Conservation (phyloP, 2,329 filamentous ascomycete species). For the Pseudocercospora musae region DNA sequence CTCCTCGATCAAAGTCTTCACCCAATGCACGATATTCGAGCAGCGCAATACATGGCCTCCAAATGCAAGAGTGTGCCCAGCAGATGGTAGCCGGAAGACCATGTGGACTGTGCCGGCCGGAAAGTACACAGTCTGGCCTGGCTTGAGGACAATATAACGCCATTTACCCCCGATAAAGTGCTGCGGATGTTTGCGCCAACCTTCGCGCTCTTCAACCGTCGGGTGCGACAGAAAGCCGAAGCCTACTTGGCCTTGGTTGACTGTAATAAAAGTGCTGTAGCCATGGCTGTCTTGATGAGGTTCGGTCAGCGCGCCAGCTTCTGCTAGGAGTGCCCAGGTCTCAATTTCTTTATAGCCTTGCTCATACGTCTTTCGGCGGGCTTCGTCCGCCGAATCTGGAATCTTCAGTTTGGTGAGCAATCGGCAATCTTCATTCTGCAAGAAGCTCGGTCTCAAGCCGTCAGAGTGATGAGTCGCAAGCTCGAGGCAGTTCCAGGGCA, state of each 20-base stretch:
- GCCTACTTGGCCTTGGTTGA: slow-evolving; percentile 32
- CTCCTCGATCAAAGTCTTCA: slow-evolving; percentile 45
- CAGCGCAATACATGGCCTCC: slow-evolving; percentile 34
- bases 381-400: slow-evolving; percentile 23
- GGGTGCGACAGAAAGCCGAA: slow-evolving; percentile 34
- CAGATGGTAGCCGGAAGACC: slow-evolving; percentile 32
- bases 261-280: slow-evolving; percentile 36
- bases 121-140: slow-evolving; percentile 34
- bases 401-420: slow-evolving; percentile 35
- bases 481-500: slow-evolving; percentile 35
- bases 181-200: slow-evolving; percentile 23
- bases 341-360: slow-evolving; percentile 36
- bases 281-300: slow-evolving; percentile 36
- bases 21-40: slow-evolving; percentile 41
- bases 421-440: slow-evolving; percentile 33
- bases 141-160: slow-evolving; percentile 32
- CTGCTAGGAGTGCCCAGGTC: slow-evolving; percentile 35
- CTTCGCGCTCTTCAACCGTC: slow-evolving; percentile 25
- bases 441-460: slow-evolving; percentile 32
- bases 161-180: slow-evolving; percentile 27
- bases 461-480: slow-evolving; percentile 34
- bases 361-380: slow-evolving; percentile 28
- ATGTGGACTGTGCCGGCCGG: slow-evolving; percentile 35
- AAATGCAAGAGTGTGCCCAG: slow-evolving; percentile 33
- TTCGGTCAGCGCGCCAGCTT: slow-evolving; percentile 34